Evolutionary conservation across 345 rosid genomes (phyloP), one percentile per base, ranked within the genome.

Genomic region (Dimocarpus longan): DNA sequence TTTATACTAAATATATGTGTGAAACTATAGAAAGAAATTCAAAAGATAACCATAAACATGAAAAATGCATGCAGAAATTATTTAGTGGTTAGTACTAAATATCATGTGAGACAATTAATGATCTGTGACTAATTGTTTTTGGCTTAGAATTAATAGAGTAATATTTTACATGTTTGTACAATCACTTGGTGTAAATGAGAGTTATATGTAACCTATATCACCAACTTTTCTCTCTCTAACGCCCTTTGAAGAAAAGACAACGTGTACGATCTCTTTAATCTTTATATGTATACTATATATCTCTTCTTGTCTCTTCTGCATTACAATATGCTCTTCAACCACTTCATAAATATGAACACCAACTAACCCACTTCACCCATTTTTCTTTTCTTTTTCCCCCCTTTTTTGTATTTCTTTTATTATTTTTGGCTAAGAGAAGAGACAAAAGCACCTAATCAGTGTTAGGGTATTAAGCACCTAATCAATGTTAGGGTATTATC

Each of bases 261-360:
- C 52, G 64, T 65, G 26, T 67, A 24, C 8, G 18, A 50, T 50
- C 56, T 50, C 70, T 26, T 44, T 16, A 26, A 32, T 32, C 37
- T 50, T 24, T 46, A 18, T 13, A 40, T 18, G n/a, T 28, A 59
- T 57, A 22, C 37, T 52, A 42, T 44, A 39, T 40, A 18, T 76
- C 59, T 60, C 60, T 46, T 59, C 12, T 79, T 75, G 75, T 78
- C 84, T 66, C 60, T 62, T 81, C 80, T 39, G 19, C 74, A 54
- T 39, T 71, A 46, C 18, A 77, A 32, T 68, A 42, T n/a, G n/a
- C 13, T 26, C 43, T n/a, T 68, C 80, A 80, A 74, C 82, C 81
- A 80, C 84, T 80, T 70, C 84, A 59, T 66, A 46, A 65, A n/a
- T 77, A 68, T 32, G 52, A 66, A 73, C 40, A 63, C 52, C 78